A percentile compares a stretch with the other conserved stretches of the same genome.
phyloP scores from a whole-genome alignment of 768 basidiomycete species.

The Termitomyces heimii region DNA sequence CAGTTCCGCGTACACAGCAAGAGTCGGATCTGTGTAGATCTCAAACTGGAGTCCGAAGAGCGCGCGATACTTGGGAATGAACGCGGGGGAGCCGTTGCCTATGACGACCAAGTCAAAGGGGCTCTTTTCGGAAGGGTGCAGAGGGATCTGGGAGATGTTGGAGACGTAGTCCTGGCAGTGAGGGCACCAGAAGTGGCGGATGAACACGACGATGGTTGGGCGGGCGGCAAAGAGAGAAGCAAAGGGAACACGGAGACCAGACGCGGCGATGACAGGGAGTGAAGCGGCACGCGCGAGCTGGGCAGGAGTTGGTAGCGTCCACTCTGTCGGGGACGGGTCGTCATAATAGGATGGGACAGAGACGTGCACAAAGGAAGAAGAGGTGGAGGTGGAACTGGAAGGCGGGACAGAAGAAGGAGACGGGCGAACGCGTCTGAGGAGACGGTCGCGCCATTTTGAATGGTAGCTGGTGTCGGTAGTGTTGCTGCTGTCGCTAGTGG shows the following conservation, averaged over 20 bases:
- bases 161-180: conserved; percentile 84
- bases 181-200: conserved; percentile 88
- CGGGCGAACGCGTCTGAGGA: neutral
- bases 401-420: neutral
- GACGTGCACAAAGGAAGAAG: conserved; percentile 17
- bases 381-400: conserved; percentile 1
- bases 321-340: conserved; percentile 2
- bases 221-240: conserved; percentile 54
- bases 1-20: conserved; percentile 62
- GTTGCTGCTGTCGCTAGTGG: neutral
- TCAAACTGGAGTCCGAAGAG: conserved; percentile 65
- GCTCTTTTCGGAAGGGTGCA: conserved; percentile 29
- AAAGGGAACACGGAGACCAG: conserved; percentile 61
- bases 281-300: conserved; percentile 59
- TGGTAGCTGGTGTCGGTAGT: neutral
- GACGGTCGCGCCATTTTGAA: neutral
- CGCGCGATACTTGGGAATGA: conserved; percentile 75
- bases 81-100: conserved; percentile 69
- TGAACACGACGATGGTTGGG: conserved; percentile 72
- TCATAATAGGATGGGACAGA: conserved; percentile 22
- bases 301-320: conserved; percentile 39
- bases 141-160: conserved; percentile 41
- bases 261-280: conserved; percentile 59
- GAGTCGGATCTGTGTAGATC: conserved; percentile 75
- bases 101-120: conserved; percentile 64